Evolutionary conservation across 495 filamentous ascomycete species (phyloP).

Genomic region (Hyaloscypha hepaticicola): DNA sequence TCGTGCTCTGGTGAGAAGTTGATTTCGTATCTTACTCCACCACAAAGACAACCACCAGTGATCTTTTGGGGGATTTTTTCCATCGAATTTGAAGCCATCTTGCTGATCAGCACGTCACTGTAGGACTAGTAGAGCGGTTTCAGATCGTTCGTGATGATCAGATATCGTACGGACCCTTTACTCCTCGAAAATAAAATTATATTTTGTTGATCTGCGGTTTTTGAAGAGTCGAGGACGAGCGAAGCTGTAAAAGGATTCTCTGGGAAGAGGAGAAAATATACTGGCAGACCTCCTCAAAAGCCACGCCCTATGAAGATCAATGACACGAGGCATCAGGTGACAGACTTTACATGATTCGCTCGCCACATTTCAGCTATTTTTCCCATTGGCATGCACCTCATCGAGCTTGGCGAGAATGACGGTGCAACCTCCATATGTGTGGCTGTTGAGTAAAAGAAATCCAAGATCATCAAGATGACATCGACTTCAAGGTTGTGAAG

Average conservation of each 20-base stretch:
- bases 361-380: not conserved
- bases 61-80: slow-evolving; percentile 22
- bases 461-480: not conserved
- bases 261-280: not conserved
- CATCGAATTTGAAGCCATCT: not conserved
- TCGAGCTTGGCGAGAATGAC: not conserved
- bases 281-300: not conserved
- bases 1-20: slow-evolving; percentile 34
- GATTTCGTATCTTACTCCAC: slow-evolving; percentile 39
- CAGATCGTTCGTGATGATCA: not conserved
- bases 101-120: not conserved
- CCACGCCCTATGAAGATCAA: not conserved
- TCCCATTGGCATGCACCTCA: not conserved
- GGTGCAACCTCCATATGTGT: not conserved
- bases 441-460: not conserved
- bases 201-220: not conserved
- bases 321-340: not conserved
- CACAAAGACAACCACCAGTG: slow-evolving; percentile 46
- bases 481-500: not conserved
- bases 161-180: not conserved
- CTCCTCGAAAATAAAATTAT: not conserved
- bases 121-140: not conserved
- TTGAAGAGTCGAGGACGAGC: not conserved
- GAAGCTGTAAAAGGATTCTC: not conserved
- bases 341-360: not conserved